Evolutionary conservation across 2,329 filamentous ascomycete species (phyloP).

Genomic region (Aspergillus ruber): DNA sequence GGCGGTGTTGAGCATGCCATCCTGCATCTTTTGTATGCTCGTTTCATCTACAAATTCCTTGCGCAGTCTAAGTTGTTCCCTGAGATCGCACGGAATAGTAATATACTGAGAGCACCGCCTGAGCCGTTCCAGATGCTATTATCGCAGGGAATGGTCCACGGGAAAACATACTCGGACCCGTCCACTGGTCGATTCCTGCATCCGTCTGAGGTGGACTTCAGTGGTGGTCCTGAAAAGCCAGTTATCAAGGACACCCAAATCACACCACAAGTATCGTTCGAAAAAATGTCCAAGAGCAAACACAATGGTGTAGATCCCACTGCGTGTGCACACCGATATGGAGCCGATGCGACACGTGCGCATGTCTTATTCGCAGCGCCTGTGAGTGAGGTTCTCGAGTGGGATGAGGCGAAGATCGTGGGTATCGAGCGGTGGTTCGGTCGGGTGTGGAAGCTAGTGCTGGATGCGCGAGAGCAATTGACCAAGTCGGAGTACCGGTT

Average conservation of each 20-base stretch:
- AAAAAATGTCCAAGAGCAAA: conserved; percentile 96
- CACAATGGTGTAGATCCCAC: conserved; percentile 83
- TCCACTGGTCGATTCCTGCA: conserved; percentile 68
- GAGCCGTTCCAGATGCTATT: conserved; percentile 81
- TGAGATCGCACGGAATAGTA: conserved; percentile 28
- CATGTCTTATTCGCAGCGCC: conserved; percentile 88
- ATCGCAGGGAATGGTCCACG: conserved; percentile 90
- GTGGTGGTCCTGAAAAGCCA: conserved; percentile 47
- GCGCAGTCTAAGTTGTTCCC: conserved; percentile 44
- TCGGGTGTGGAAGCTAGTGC: conserved; percentile 57
- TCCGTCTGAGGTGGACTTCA: conserved; percentile 65
- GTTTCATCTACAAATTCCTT: conserved; percentile 86
- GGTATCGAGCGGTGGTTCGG: conserved; percentile 77
- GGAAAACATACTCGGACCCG: conserved; percentile 73
- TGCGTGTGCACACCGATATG: conserved; percentile 64
- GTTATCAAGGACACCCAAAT: conserved; percentile 57
- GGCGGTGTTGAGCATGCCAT: conserved; percentile 89
- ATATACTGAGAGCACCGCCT: conserved; percentile 32
- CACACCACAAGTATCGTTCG: conserved; percentile 59
- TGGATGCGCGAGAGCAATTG: conserved; percentile 25
- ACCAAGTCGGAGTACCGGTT: conserved; percentile 8
- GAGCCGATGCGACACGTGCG: conserved; percentile 75
- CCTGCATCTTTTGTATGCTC: conserved; percentile 77
- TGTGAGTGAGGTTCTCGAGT: conserved; percentile 75
- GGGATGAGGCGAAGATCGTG: conserved; percentile 76